Conservation (phyloP, 306 rosid species). For the Betula pendula region DNA sequence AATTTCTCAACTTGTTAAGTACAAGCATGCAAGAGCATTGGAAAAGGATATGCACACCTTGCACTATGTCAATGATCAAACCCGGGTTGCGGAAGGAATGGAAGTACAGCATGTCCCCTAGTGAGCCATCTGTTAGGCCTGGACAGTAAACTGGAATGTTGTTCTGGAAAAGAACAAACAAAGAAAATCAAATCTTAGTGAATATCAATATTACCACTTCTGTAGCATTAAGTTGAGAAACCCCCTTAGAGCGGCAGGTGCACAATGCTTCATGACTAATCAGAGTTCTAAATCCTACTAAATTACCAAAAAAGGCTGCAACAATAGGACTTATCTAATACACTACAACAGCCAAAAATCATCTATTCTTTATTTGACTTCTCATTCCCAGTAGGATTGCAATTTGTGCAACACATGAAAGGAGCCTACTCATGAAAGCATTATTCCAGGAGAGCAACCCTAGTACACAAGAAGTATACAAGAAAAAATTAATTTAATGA, state of each 20-base stretch:
- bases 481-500: no score
- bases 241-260: background rate
- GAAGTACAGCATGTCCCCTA: slow-evolving; percentile 96
- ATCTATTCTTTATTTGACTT: no score
- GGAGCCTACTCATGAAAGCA: no score
- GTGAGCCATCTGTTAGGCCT: slow-evolving; percentile 90
- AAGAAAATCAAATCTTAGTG: background rate
- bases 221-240: background rate
- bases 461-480: no score
- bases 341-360: background rate
- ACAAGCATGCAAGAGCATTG: slow-evolving; percentile 11
- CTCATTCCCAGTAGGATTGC: background rate
- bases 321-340: no score
- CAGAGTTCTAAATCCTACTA: background rate
- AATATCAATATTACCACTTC: background rate
- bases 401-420: background rate
- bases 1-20: slow-evolving; percentile 3
- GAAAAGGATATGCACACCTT: slow-evolving; percentile 45
- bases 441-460: background rate
- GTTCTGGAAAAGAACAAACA: slow-evolving; percentile 55
- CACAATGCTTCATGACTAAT: no score
- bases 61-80: slow-evolving; percentile 71
- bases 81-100: slow-evolving; percentile 87
- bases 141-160: slow-evolving; percentile 90
- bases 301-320: background rate